These are phyloP conservation scores for Geotrichum australiense DNA, from an alignment of 1,139 yeast genomes.

Conservation along the genomic window DNA sequence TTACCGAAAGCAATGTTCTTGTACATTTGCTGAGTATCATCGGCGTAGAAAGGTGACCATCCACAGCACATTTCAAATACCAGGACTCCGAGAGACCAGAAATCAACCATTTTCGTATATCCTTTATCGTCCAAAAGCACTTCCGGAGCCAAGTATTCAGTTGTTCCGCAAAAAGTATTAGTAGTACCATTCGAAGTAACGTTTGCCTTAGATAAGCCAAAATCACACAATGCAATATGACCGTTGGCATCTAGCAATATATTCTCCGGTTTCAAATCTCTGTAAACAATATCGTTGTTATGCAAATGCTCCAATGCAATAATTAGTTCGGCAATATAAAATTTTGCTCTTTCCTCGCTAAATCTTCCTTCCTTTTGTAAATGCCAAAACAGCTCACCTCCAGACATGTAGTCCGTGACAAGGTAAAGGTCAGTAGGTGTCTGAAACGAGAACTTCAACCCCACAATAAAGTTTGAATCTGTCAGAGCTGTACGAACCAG, in stretches of 20 bases:
- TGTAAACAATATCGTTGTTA: slow-evolving; percentile 85
- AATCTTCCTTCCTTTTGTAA: slow-evolving; percentile 93
- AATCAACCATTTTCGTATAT: slow-evolving; percentile 90
- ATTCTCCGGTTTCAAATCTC: slow-evolving; percentile 94
- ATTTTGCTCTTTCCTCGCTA: slow-evolving; percentile 86
- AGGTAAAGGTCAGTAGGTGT: slow-evolving; percentile 86
- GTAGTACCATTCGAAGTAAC: slow-evolving; percentile 84
- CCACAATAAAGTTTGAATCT: slow-evolving; percentile 86
- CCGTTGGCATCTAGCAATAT: slow-evolving; percentile 92
- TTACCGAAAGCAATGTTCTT: slow-evolving; percentile 97
- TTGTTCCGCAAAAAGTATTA: slow-evolving; percentile 95
- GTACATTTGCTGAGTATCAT: slow-evolving; percentile 96
- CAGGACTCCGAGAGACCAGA: slow-evolving; percentile 96
- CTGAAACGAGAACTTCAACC: slow-evolving; percentile 90
- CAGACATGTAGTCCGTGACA: slow-evolving; percentile 96
- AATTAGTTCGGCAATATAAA: slow-evolving; percentile 91
- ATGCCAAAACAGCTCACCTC: slow-evolving; percentile 98
- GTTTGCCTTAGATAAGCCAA: slow-evolving; percentile 92
- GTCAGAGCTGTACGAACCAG: slow-evolving; percentile 79
- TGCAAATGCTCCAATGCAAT: slow-evolving; percentile 88
- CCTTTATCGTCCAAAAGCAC: slow-evolving; percentile 88
- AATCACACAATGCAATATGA: slow-evolving; percentile 92
- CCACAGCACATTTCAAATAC: slow-evolving; percentile 98
- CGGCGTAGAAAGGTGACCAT: slow-evolving; percentile 99
- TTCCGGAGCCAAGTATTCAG: slow-evolving; percentile 95